A percentile compares a stretch with the other conserved stretches of the same genome.
Evolutionary conservation across 176 grass and related monocot genomes (phyloP).

Genomic region (Zoysia pacifica): DNA sequence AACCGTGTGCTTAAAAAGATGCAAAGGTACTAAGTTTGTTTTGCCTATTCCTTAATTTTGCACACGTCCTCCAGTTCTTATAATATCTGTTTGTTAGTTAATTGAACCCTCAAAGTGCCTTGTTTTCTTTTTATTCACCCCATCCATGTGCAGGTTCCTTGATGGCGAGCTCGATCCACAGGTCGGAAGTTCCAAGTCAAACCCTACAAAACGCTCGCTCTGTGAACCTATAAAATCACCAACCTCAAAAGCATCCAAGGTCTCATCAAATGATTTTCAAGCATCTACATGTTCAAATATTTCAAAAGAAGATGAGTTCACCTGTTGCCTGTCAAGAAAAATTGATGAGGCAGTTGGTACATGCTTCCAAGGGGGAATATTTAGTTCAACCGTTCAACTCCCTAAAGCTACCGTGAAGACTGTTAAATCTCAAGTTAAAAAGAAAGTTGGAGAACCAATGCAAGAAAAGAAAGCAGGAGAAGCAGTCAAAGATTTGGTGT

Average conservation of each 20-base stretch:
- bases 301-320: slow-evolving; percentile 57
- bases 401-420: slow-evolving; percentile 80
- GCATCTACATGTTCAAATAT: slow-evolving; percentile 46
- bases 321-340: slow-evolving; percentile 58
- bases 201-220: slow-evolving; percentile 40
- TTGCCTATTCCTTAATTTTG: background rate
- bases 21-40: slow-evolving; percentile 71
- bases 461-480: slow-evolving; percentile 59
- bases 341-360: slow-evolving; percentile 57
- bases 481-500: slow-evolving; percentile 62
- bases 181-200: slow-evolving; percentile 49
- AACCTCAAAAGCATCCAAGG: slow-evolving; percentile 42
- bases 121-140: slow-evolving; percentile 11
- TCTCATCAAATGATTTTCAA: slow-evolving; percentile 52
- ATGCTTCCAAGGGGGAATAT: slow-evolving; percentile 55
- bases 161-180: slow-evolving; percentile 59
- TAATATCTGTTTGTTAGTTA: slow-evolving; percentile 22
- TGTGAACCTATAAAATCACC: slow-evolving; percentile 52
- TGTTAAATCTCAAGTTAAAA: slow-evolving; percentile 78
- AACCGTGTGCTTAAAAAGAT: slow-evolving; percentile 77
- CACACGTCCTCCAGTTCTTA: slow-evolving; percentile 9
- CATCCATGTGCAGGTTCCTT: slow-evolving; percentile 63
- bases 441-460: slow-evolving; percentile 55
- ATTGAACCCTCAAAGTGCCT: background rate
- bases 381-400: slow-evolving; percentile 47